Evolutionary conservation across 495 filamentous ascomycete species (phyloP).

Genomic region (Immersiella caudata): DNA sequence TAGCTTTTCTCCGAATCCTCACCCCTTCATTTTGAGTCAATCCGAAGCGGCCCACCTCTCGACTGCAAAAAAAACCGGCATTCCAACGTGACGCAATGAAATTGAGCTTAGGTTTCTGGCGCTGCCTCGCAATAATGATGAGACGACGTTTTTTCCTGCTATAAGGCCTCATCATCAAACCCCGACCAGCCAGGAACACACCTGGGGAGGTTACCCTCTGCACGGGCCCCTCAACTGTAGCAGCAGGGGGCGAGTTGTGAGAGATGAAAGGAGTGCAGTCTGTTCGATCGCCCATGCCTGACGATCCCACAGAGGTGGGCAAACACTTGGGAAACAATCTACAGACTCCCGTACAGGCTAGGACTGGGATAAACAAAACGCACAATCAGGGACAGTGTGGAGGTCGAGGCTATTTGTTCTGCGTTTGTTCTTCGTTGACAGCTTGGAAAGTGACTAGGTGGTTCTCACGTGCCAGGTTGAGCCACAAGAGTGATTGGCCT

Average conservation of each 20-base stretch:
- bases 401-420: conserved; percentile 5
- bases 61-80: not conserved
- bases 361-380: conserved; percentile 1
- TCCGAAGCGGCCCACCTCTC: not conserved
- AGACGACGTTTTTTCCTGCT: not conserved
- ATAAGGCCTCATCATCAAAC: not conserved
- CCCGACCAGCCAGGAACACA: not conserved
- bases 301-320: not conserved
- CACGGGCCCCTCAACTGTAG: not conserved
- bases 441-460: not conserved
- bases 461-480: conserved; percentile 2
- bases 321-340: not conserved
- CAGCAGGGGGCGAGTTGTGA: not conserved
- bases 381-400: not conserved
- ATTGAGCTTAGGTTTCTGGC: too few relatives aligned
- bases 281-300: conserved; percentile 10
- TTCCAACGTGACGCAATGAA: not conserved
- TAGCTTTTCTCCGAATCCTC: not conserved
- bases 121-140: too few relatives aligned
- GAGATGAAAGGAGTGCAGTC: conserved; percentile 14
- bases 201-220: not conserved
- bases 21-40: not conserved
- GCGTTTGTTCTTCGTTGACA: conserved; percentile 7
- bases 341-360: not conserved
- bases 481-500: conserved; percentile 6